phyloP scores from a whole-genome alignment of 495 filamentous ascomycete genomes.

The Aspergillus baeticus region DNA sequence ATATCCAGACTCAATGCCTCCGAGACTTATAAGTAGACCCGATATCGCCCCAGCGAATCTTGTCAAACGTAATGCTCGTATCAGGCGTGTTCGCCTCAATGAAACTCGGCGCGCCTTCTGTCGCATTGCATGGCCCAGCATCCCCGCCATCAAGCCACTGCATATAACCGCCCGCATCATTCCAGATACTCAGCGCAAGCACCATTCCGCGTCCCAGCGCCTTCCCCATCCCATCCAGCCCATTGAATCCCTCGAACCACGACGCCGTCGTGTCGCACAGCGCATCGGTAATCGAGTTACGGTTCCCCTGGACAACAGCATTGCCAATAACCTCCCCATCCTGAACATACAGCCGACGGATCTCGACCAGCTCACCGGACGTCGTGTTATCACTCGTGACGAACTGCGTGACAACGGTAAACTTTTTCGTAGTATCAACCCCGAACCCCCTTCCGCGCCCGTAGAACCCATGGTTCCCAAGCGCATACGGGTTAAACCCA shows the following conservation, averaged over 20 bases:
- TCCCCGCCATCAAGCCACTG: conserved; percentile 58
- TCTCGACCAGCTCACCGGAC: conserved; percentile 51
- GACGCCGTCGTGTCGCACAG: conserved; percentile 19
- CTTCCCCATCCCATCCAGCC: conserved; percentile 28
- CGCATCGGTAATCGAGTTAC: conserved; percentile 25
- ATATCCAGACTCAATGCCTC: no score
- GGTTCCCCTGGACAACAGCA: conserved; percentile 20
- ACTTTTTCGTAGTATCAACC: conserved; percentile 58
- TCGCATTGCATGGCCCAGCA: conserved; percentile 59
- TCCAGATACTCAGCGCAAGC: conserved; percentile 64
- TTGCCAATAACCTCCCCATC: conserved; percentile 52
- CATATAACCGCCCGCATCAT: conserved; percentile 58
- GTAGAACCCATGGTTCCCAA: conserved; percentile 57
- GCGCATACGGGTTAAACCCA: conserved; percentile 61
- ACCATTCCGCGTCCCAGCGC: conserved; percentile 61
- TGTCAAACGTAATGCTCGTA: conserved; percentile 34
- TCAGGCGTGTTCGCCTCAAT: conserved; percentile 29
- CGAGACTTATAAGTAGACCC: conserved; percentile 22
- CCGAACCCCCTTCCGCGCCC: conserved; percentile 45
- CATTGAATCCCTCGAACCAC: conserved; percentile 23
- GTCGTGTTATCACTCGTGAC: conserved; percentile 45
- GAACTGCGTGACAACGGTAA: conserved; percentile 71
- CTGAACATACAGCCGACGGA: conserved; percentile 62
- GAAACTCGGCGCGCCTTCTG: conserved; percentile 28
- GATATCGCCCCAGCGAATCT: conserved; percentile 39